A percentile compares a stretch with the other conserved stretches of the same genome.
phyloP scores from a whole-genome alignment of 163 green algal species.

The Scenedesmus sp. region DNA sequence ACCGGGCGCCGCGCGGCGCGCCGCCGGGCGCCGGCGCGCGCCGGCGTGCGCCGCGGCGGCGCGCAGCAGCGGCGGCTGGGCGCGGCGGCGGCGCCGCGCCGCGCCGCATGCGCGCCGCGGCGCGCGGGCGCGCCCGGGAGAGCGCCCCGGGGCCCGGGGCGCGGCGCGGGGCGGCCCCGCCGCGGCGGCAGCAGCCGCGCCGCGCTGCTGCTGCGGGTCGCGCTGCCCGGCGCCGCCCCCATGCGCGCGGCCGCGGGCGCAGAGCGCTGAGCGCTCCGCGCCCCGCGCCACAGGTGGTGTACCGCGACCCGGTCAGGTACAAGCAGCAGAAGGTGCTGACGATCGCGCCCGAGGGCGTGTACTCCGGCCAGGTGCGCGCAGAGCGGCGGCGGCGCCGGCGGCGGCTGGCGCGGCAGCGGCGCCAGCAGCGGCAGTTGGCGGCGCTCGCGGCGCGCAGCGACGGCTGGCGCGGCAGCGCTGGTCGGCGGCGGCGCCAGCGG shows the following conservation, averaged over 20 bases:
- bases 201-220: not conserved
- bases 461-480: no score
- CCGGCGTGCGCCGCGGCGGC: not conserved
- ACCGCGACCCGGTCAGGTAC: conserved; percentile 93
- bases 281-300: conserved; percentile 95
- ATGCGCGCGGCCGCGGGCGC: not conserved
- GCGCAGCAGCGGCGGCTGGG: not conserved
- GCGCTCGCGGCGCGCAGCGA: no score
- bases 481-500: no score
- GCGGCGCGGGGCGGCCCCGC: no score
- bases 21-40: no score
- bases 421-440: conserved; percentile 1
- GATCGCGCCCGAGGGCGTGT: conserved; percentile 96
- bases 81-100: conserved; percentile 5
- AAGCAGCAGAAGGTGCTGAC: conserved; percentile 97
- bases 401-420: not conserved
- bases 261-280: no score
- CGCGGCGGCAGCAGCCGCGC: not conserved
- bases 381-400: not conserved
- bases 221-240: not conserved
- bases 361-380: conserved; percentile 90
- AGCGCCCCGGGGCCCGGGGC: no score
- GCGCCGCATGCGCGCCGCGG: no score
- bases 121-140: no score
- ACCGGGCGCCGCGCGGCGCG: no score